Conservation (phyloP, 208 protist species). For the Crithidia acanthocephali region DNA sequence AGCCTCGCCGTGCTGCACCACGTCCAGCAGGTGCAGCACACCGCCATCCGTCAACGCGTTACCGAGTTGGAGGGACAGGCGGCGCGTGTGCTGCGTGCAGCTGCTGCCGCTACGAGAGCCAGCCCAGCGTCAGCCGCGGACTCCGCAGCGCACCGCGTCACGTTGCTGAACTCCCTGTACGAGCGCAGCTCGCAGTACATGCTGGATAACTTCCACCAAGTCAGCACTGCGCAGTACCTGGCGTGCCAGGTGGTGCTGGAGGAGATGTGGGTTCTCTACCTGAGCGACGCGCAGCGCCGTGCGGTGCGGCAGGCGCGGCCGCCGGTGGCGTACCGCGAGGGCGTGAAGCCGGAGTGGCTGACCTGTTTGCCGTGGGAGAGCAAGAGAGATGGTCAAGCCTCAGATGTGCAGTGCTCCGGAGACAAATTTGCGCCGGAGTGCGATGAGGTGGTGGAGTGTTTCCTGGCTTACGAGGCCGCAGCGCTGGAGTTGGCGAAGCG, state of each 20-base stretch:
- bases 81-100: slow-evolving; percentile 20
- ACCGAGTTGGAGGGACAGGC: slow-evolving; percentile 37
- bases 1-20: slow-evolving; percentile 49
- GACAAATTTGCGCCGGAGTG: not conserved
- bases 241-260: slow-evolving; percentile 51
- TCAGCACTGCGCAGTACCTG: slow-evolving; percentile 58
- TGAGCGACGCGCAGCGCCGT: slow-evolving; percentile 28
- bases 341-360: slow-evolving; percentile 31
- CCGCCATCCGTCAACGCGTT: slow-evolving; percentile 21
- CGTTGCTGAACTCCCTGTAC: slow-evolving; percentile 27
- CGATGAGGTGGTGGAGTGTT: slow-evolving; percentile 10
- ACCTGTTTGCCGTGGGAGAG: slow-evolving; percentile 13
- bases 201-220: slow-evolving; percentile 70
- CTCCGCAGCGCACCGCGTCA: slow-evolving; percentile 7
- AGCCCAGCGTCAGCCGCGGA: not conserved
- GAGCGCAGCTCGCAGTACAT: slow-evolving; percentile 54
- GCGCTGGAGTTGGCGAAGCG: slow-evolving; percentile 62
- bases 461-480: slow-evolving; percentile 53
- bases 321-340: slow-evolving; percentile 45
- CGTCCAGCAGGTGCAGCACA: slow-evolving; percentile 34
- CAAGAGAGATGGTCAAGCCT: not conserved
- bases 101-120: slow-evolving; percentile 9
- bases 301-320: slow-evolving; percentile 34
- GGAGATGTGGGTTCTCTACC: slow-evolving; percentile 65
- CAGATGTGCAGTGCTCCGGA: too few species aligned